Percentiles rank a stretch among this genome's conserved stretches.
Evolutionary conservation across 2,329 filamentous ascomycete species (phyloP).

Genomic region (Podosphaera fusca): DNA sequence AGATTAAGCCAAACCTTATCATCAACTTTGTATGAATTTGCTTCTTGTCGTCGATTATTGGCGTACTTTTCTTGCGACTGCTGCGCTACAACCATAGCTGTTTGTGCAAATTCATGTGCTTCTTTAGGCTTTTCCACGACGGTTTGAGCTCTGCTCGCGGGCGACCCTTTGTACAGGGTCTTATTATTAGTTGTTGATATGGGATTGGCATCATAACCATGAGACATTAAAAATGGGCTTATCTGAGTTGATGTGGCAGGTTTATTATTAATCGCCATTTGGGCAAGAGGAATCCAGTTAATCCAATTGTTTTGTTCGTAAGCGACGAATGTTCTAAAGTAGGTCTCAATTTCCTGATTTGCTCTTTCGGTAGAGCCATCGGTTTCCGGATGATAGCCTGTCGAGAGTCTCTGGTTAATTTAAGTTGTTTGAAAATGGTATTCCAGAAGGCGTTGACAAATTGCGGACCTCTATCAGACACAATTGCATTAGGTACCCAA

Average conservation of each 20-base stretch:
- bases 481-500: neutral
- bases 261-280: neutral
- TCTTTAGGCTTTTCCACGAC: neutral
- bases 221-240: neutral
- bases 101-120: neutral
- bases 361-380: neutral
- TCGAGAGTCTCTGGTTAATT: neutral
- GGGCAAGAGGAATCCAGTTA: neutral
- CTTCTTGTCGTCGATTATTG: too few species aligned
- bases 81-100: neutral
- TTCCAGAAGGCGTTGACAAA: neutral
- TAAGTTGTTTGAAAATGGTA: neutral
- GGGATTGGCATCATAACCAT: neutral
- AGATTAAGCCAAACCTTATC: slow-evolving; percentile 1
- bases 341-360: neutral
- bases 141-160: neutral
- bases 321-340: neutral
- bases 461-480: neutral
- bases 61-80: neutral
- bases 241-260: neutral
- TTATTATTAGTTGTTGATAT: neutral
- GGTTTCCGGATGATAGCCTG: neutral
- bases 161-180: neutral
- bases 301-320: neutral
- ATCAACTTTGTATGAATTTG: neutral